A percentile compares a stretch with the other conserved stretches of the same genome.
phyloP scores from a whole-genome alignment of 2,329 filamentous ascomycete genomes.

The Aspergillus ruber region DNA sequence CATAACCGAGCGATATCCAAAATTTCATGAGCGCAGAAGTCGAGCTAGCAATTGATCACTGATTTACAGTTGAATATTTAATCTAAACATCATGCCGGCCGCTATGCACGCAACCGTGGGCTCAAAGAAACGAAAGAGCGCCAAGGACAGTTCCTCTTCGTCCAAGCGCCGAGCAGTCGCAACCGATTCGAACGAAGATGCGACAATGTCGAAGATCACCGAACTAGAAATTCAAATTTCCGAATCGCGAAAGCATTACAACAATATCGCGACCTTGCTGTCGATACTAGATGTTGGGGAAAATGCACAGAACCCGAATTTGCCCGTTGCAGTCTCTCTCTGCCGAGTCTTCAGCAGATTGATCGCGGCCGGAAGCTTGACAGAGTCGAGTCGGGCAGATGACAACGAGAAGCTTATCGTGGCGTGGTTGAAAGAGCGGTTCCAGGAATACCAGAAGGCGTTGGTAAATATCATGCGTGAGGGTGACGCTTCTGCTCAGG shows the following conservation, averaged over 20 bases:
- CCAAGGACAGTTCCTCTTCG: slow-evolving; percentile 32
- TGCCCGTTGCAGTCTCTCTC: slow-evolving; percentile 70
- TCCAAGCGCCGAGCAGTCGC: slow-evolving; percentile 41
- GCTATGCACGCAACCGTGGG: slow-evolving; percentile 13
- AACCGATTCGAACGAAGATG: slow-evolving; percentile 46
- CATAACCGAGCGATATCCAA: slow-evolving; percentile 22
- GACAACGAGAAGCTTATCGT: slow-evolving; percentile 70
- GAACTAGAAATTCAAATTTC: slow-evolving; percentile 73
- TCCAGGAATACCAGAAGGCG: slow-evolving; percentile 62
- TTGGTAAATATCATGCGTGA: slow-evolving; percentile 57
- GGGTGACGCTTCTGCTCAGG: slow-evolving; percentile 53
- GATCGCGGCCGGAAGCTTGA: slow-evolving; percentile 65
- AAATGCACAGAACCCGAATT: slow-evolving; percentile 49
- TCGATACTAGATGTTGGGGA: slow-evolving; percentile 50
- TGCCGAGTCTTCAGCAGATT: slow-evolving; percentile 82
- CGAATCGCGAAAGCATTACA: slow-evolving; percentile 84
- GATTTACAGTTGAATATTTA: slow-evolving; percentile 43
- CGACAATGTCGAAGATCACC: slow-evolving; percentile 61
- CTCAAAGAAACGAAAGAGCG: slow-evolving; percentile 37
- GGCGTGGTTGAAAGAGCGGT: slow-evolving; percentile 70
- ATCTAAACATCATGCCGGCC: slow-evolving; percentile 21
- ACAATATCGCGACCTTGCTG: slow-evolving; percentile 74
- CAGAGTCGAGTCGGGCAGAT: slow-evolving; percentile 56
- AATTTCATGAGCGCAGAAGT: slow-evolving; percentile 15
- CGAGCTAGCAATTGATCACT: neutral